These are phyloP conservation scores for Xylariales sp. DNA, from an alignment of 2,329 filamentous ascomycete species.

Conservation along the genomic window DNA sequence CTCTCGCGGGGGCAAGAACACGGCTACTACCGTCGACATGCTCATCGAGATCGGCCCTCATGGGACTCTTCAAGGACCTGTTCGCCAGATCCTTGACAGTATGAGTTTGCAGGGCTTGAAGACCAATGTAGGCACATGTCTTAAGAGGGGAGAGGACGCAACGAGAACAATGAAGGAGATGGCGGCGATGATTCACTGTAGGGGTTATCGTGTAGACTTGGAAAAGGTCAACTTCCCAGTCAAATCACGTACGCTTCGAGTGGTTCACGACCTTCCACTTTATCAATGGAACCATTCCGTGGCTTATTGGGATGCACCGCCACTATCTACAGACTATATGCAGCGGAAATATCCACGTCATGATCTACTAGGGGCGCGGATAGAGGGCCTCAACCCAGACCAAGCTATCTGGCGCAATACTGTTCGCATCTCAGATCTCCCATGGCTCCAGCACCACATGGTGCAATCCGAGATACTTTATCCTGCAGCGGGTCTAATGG, in stretches of 20 bases:
- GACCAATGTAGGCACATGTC: constrained; percentile 1
- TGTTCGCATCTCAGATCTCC: constrained; percentile 12
- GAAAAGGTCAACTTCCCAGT: constrained; percentile 17
- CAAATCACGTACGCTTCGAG: neutral
- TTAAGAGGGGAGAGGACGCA: constrained; percentile 15
- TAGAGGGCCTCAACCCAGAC: constrained; percentile 11
- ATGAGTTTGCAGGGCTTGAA: constrained; percentile 2
- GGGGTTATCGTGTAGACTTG: constrained; percentile 10
- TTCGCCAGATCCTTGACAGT: constrained; percentile 16
- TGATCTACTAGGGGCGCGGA: constrained; percentile 18
- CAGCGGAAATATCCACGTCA: constrained; percentile 17
- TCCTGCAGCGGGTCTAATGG: constrained; percentile 18
- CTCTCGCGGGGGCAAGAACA: constrained; percentile 4
- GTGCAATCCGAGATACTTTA: constrained; percentile 16
- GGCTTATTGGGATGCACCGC: constrained; percentile 19
- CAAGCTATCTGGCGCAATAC: constrained; percentile 22
- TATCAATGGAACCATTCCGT: constrained; percentile 25
- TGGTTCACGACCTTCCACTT: constrained; percentile 18
- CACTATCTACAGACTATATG: constrained; percentile 20
- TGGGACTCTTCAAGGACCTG: constrained; percentile 5
- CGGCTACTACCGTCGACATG: constrained; percentile 13
- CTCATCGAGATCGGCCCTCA: constrained; percentile 7
- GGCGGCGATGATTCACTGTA: constrained; percentile 3
- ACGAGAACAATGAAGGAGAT: constrained; percentile 21
- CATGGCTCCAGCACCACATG: constrained; percentile 16